Evolutionary conservation across 495 filamentous ascomycete genomes (phyloP), one percentile per base, ranked within the genome.

Genomic region (Pseudevernia furfuracea): DNA sequence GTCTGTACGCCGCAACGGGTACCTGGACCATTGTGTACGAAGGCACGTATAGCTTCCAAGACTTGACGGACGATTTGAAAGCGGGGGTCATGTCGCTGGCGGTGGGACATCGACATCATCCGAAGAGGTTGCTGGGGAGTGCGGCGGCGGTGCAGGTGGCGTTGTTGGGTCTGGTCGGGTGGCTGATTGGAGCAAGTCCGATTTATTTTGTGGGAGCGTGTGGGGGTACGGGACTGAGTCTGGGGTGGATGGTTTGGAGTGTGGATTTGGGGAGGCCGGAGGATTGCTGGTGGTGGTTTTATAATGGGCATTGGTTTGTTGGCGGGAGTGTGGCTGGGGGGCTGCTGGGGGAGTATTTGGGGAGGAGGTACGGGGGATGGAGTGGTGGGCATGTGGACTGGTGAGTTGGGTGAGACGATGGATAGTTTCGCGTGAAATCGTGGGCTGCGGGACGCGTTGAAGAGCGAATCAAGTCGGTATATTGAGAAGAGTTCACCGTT

Each of bases 211-310:
- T 4, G 23, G 11, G 21, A 25, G 58, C 58, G 1, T 37, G 38
- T 5, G 36, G 58, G 2, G 58, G 23, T 0, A 44, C 38, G 15
- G 21, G 19, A 25, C 14, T 19, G 17, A 25, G 38, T 23, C 41
- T 59, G n/a, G 11, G 19, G 37, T 15, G n/a, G 2, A 59, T 59
- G 58, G 17, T 59, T 41, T 15, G 14, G 58, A 3, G 41, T 6
- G 32, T 59, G 17, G 38, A 59, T 15, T 59, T 59, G 58, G n/a
- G 37, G n/a, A 7, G 23, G 23, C 37, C 58, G 19, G n/a, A 25
- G 23, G 36, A 37, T 39, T 59, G 58, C 58, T 59, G 38, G 5
- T 41, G 58, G 58, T 59, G 58, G 58, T 59, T 59, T 32, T 28
- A 59, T 14, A 30, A 37, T 12, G 38, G 58, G 1, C 28, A 37